phyloP scores from a whole-genome alignment of 2,329 filamentous ascomycete genomes.

The Aureobasidium sp. region DNA sequence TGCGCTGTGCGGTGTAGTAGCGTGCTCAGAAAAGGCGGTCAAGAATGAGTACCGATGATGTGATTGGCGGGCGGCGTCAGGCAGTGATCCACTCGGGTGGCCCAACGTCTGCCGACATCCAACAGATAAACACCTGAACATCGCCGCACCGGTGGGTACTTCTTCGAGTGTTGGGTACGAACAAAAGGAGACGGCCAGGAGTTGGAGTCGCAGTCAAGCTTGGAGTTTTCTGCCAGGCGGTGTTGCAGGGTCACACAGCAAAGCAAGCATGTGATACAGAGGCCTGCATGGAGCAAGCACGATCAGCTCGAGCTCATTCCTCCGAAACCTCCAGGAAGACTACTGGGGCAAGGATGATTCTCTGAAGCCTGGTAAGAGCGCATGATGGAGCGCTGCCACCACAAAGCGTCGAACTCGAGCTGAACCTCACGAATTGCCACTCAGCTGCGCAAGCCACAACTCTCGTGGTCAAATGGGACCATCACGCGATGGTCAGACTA shows the following conservation, averaged over 20 bases:
- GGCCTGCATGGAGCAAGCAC: background rate
- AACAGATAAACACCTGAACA: background rate
- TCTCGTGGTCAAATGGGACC: background rate
- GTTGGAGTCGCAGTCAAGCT: background rate
- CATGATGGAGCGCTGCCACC: background rate
- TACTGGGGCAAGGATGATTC: too few relatives aligned
- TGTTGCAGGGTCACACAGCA: background rate
- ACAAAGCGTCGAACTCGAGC: background rate
- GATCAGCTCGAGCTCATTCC: background rate
- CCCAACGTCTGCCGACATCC: slow-evolving; percentile 6
- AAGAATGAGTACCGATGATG: background rate
- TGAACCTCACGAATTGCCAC: background rate
- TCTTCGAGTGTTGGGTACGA: background rate
- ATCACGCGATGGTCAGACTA: background rate
- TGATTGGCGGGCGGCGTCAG: slow-evolving; percentile 6
- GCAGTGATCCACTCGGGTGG: slow-evolving; percentile 1
- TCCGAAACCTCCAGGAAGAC: background rate
- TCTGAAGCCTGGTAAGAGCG: background rate
- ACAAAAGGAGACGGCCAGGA: background rate
- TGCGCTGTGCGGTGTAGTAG: slow-evolving; percentile 5
- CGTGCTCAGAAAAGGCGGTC: slow-evolving; percentile 7
- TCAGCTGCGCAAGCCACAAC: background rate
- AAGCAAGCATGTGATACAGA: background rate
- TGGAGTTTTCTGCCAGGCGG: background rate
- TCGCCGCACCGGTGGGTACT: background rate